Evolutionary conservation across 257 asterid species (phyloP).

Genomic region (Lantana camara): DNA sequence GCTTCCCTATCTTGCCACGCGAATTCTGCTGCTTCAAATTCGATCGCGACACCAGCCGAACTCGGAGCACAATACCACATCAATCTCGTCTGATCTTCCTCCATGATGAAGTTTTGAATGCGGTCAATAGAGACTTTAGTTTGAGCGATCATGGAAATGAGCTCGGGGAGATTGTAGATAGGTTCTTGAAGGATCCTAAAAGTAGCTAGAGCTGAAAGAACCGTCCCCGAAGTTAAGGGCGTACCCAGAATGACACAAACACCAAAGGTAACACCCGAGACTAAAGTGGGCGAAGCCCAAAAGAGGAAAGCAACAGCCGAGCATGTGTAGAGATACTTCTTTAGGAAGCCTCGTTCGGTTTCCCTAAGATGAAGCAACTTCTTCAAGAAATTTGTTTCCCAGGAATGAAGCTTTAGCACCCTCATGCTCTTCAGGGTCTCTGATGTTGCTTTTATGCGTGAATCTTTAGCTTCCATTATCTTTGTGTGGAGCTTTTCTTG

Average conservation of each 20-base stretch:
- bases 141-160: constrained; percentile 74
- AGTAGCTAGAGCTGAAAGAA: constrained; percentile 87
- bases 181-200: constrained; percentile 89
- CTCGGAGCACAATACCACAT: constrained; percentile 26
- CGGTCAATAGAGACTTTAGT: constrained; percentile 78
- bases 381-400: constrained; percentile 65
- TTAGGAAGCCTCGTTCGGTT: constrained; percentile 58
- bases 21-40: constrained; percentile 68
- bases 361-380: constrained; percentile 65
- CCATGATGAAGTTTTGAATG: constrained; percentile 50
- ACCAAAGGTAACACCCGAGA: constrained; percentile 76
- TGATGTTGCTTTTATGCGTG: constrained; percentile 71
- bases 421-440: constrained; percentile 79
- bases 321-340: constrained; percentile 61
- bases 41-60: constrained; percentile 51
- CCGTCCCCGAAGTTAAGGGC: constrained; percentile 72
- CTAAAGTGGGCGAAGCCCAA: constrained; percentile 87
- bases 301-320: constrained; percentile 78
- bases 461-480: constrained; percentile 87
- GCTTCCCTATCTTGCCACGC: constrained; percentile 56
- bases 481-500: constrained; percentile 62
- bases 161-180: constrained; percentile 84
- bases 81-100: constrained; percentile 55
- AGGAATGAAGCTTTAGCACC: constrained; percentile 73
- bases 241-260: constrained; percentile 62